phyloP scores from a whole-genome alignment of 768 basidiomycete genomes.

The Coprinopsis strossmayeri region DNA sequence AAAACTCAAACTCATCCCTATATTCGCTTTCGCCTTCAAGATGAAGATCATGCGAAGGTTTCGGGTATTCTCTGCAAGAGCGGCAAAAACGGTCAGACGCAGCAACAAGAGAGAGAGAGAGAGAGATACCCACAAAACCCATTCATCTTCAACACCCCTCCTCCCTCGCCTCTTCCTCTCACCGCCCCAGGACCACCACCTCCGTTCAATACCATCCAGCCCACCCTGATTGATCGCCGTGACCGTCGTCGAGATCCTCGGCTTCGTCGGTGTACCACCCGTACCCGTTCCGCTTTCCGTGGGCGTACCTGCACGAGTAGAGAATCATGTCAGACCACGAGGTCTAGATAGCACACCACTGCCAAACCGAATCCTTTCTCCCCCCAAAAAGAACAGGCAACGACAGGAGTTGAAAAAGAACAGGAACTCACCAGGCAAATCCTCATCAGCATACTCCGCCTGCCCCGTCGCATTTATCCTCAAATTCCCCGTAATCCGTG shows the following conservation, averaged over 20 bases:
- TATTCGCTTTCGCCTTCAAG: too few species aligned
- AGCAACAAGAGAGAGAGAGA: not conserved
- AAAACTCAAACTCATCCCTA: too few species aligned
- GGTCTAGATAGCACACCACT: too few species aligned
- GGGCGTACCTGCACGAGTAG: not conserved
- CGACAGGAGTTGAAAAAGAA: not conserved
- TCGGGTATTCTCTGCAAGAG: too few species aligned
- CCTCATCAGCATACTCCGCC: conserved; percentile 21
- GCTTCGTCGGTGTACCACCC: not conserved
- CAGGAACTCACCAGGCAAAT: not conserved
- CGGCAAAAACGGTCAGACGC: not conserved
- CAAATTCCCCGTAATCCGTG: conserved; percentile 49
- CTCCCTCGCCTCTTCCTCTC: not conserved
- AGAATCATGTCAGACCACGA: too few species aligned
- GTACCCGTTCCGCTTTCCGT: not conserved
- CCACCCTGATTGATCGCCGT: conserved; percentile 2
- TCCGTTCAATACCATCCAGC: not conserved
- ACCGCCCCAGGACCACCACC: not conserved
- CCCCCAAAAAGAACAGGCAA: conserved; percentile 3
- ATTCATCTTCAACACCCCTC: not conserved
- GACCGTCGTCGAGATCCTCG: conserved; percentile 2
- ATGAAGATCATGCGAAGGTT: too few species aligned
- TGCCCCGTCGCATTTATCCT: conserved; percentile 63
- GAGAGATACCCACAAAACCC: not conserved
- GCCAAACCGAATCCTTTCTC: conserved; percentile 20